A percentile compares a stretch with the other conserved stretches of the same genome.
Conservation (phyloP, 176 grass and related monocot species). For the Oryza longistaminata region DNA sequence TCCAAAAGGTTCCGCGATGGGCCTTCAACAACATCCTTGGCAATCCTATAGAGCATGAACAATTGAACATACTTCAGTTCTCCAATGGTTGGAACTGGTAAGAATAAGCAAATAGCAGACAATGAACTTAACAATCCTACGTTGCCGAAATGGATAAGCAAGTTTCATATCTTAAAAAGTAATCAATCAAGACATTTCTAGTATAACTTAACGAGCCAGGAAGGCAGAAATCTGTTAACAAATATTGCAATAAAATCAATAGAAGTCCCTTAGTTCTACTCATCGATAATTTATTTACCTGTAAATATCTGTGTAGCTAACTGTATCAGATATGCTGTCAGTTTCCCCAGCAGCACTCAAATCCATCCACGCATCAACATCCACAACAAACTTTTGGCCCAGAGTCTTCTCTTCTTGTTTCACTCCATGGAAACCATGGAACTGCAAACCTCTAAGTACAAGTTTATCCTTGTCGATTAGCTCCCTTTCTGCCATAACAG, state of each 20-base stretch:
- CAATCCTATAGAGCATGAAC: constrained; percentile 38
- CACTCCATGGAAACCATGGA: constrained; percentile 86
- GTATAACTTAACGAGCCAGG: neutral
- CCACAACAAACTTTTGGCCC: constrained; percentile 72
- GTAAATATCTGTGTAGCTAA: constrained; percentile 79
- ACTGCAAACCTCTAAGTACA: constrained; percentile 61
- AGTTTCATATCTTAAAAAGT: neutral
- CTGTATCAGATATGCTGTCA: constrained; percentile 59
- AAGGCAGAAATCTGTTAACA: neutral
- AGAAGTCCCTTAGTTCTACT: neutral
- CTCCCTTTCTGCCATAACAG: constrained; percentile 47
- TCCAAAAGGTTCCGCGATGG: constrained; percentile 71
- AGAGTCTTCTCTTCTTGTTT: constrained; percentile 70
- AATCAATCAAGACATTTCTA: neutral
- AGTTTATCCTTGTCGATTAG: constrained; percentile 60
- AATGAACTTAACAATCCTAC: neutral
- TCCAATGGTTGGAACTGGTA: neutral
- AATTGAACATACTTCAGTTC: neutral
- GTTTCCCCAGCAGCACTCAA: constrained; percentile 55
- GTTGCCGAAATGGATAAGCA: neutral
- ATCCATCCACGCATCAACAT: constrained; percentile 73
- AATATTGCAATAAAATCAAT: neutral
- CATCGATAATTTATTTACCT: constrained; percentile 37
- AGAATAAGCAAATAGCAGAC: neutral
- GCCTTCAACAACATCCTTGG: constrained; percentile 69